A percentile compares a stretch with the other conserved stretches of the same genome.
Evolutionary conservation across 768 basidiomycete species (phyloP).

Genomic region (Tremella yokohamensis): DNA sequence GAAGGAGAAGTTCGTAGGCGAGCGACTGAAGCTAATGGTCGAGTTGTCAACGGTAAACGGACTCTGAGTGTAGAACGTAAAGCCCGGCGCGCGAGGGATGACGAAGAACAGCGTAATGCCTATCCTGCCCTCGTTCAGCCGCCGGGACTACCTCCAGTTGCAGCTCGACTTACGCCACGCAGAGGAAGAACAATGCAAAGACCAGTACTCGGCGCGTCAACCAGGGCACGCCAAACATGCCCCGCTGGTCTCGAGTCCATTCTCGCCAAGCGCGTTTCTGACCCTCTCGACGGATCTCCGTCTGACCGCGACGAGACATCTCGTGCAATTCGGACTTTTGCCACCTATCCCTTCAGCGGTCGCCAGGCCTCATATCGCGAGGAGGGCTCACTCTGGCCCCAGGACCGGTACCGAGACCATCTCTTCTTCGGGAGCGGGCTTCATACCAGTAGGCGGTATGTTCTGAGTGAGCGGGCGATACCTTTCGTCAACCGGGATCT

Average conservation of each 20-base stretch:
- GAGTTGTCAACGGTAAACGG: constrained; percentile 59
- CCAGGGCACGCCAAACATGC: constrained; percentile 69
- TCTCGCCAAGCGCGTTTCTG: constrained; percentile 63
- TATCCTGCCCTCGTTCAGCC: constrained; percentile 54
- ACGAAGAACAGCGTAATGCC: constrained; percentile 71
- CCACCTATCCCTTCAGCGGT: constrained; percentile 56
- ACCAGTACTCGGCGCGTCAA: constrained; percentile 70
- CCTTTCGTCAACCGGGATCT: constrained; percentile 10
- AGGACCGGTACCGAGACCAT: constrained; percentile 87
- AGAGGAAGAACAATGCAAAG: constrained; percentile 57
- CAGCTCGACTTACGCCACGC: constrained; percentile 59
- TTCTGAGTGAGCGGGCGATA: constrained; percentile 28
- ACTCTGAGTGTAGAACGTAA: constrained; percentile 60
- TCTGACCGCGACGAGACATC: constrained; percentile 69
- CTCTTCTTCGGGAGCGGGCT: constrained; percentile 58
- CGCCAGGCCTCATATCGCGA: background rate
- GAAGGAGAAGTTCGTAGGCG: constrained; percentile 87
- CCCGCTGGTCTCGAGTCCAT: constrained; percentile 75
- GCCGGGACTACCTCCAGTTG: too few species aligned
- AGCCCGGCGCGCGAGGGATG: constrained; percentile 74
- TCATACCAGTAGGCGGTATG: constrained; percentile 17
- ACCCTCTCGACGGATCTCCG: constrained; percentile 57
- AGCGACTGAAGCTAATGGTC: constrained; percentile 63
- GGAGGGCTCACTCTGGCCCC: constrained; percentile 63
- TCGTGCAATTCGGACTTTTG: constrained; percentile 68